phyloP scores from a whole-genome alignment of 768 basidiomycete genomes.

The Podaxis sp. region DNA sequence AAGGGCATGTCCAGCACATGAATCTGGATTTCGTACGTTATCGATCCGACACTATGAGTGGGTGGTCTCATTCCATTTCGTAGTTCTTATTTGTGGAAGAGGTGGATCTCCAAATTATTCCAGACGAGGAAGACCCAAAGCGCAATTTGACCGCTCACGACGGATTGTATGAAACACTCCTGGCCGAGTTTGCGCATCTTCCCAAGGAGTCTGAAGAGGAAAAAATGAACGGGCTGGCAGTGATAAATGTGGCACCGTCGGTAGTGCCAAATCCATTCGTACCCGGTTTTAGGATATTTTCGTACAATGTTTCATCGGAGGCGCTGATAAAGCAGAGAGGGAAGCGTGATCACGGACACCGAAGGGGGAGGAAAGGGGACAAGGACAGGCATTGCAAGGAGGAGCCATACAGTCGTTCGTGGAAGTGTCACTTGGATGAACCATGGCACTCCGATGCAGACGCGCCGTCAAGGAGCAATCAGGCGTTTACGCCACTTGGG shows the following conservation, averaged over 20 bases:
- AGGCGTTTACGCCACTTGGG: constrained; percentile 71
- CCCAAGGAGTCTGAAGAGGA: constrained; percentile 53
- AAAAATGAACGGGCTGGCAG: constrained; percentile 50
- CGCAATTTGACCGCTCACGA: constrained; percentile 22
- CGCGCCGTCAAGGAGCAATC: constrained; percentile 72
- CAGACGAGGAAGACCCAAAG: constrained; percentile 25
- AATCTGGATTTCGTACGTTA: constrained; percentile 74
- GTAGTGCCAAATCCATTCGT: constrained; percentile 88
- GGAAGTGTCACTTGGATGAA: constrained; percentile 61
- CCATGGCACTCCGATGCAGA: constrained; percentile 61
- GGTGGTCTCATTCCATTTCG: constrained; percentile 18
- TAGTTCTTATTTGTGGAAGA: constrained; percentile 60
- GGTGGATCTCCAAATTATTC: constrained; percentile 49
- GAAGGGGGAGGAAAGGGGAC: constrained; percentile 44
- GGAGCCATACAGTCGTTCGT: constrained; percentile 53
- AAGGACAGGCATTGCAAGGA: constrained; percentile 47
- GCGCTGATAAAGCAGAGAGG: constrained; percentile 12
- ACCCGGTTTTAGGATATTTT: constrained; percentile 77
- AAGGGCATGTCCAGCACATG: constrained; percentile 56
- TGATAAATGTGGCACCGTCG: constrained; percentile 78
- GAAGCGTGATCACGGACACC: constrained; percentile 50
- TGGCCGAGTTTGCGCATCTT: constrained; percentile 65
- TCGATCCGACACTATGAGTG: constrained; percentile 12
- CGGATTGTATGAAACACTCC: constrained; percentile 54
- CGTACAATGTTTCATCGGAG: constrained; percentile 69